Evolutionary conservation across 2,329 filamentous ascomycete species (phyloP), one percentile per base, ranked within the genome.

Genomic region (Fusarium udum): DNA sequence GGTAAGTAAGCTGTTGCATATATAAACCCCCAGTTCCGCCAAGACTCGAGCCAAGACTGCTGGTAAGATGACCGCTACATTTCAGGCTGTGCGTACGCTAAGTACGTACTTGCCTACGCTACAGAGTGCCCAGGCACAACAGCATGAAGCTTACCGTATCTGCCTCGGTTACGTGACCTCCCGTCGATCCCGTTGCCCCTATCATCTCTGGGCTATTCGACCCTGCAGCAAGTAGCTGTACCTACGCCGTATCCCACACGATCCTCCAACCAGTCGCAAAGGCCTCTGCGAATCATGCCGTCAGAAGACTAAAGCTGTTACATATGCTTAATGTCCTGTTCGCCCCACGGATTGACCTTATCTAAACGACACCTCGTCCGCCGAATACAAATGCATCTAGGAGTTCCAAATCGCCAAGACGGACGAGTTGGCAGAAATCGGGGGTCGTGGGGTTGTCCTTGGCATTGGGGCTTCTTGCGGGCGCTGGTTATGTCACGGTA

Each of bases 1-100:
- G 48, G 40, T 49, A 11, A 31, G 43, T 45, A 31, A 48, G 60
- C n/a, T 52, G 40, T 51, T 37, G 51, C 37, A 69, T 57, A 69
- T 69, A 69, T 69, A 69, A 42, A 18, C 45, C 51, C 57, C 51
- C 58, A 31, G 45, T 58, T 42, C 59, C 65, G 67, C 67, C 65
- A 69, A 69, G 66, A 69, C 63, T 67, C 37, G n/a, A 32, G 63
- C 45, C 43, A 61, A 68, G 36, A 68, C 40, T 69, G 51, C 28
- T 69, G 36, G 45, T 59, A 69, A 64, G 11, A 64, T 69, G 58
- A 64, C 49, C 40, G 32, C 58, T 56, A 32, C 61, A 48, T 56
- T 55, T 48, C 43, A 56, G 39, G 55, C 36, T 53, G 61, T 24
- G n/a, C 45, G 20, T 62, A 36, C n/a, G n/a, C n/a, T 34, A 11